Conservation (phyloP, 2,329 filamentous ascomycete species). For the Trematosphaeria pertusa region DNA sequence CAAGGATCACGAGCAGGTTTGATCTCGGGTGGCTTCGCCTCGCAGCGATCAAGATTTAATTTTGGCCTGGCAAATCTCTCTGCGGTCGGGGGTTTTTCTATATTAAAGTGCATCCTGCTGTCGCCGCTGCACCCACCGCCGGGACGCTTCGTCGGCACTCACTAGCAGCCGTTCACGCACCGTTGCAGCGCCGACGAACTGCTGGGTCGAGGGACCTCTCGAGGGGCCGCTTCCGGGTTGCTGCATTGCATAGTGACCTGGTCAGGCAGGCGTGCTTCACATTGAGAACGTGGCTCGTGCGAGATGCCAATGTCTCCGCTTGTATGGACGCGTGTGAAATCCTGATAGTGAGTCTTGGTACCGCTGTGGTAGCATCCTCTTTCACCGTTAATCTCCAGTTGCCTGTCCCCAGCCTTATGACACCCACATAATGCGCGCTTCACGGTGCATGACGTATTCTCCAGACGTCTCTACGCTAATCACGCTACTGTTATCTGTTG, state of each 20-base stretch:
- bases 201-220: too few relatives aligned
- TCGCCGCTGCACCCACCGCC: not conserved
- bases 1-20: conserved; percentile 33
- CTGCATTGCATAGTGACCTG: too few relatives aligned
- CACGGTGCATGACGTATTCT: not conserved
- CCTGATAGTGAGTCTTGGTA: not conserved
- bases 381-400: not conserved
- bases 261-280: too few relatives aligned
- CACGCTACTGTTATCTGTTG: not conserved
- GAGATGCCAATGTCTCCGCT: conserved; percentile 4
- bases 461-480: too few relatives aligned
- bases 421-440: too few relatives aligned
- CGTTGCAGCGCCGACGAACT: too few relatives aligned
- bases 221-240: too few relatives aligned
- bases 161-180: too few relatives aligned
- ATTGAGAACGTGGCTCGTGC: conserved; percentile 17
- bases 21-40: conserved; percentile 24
- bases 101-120: not conserved
- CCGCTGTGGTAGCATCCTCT: not conserved
- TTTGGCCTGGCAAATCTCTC: not conserved
- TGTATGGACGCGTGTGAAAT: not conserved
- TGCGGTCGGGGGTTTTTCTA: conserved; percentile 4
- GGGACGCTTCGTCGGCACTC: not conserved
- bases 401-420: not conserved
- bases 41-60: conserved; percentile 28